Conservation (phyloP, 345 rosid genomes). For the Gossypium rotundifolium region DNA sequence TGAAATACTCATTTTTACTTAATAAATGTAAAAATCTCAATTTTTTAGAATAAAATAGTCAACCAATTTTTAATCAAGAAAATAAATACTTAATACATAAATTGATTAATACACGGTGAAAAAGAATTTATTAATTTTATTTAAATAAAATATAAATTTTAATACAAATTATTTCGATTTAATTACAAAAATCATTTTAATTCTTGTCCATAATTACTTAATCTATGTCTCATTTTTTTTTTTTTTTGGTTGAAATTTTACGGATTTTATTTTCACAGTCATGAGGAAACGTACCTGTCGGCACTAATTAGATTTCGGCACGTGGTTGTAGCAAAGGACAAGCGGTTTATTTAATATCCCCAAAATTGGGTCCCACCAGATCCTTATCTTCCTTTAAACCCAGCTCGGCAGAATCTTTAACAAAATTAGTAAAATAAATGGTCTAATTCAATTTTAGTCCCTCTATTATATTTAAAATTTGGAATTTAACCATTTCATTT, state of each 20-base stretch:
- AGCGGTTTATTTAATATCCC: background rate
- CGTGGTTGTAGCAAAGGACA: background rate
- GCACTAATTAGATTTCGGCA: background rate
- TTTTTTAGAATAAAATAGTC: rapidly evolving
- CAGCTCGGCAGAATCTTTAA: background rate
- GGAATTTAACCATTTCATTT: background rate
- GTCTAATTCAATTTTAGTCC: background rate
- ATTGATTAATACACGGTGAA: too few species aligned
- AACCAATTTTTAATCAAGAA: too few species aligned
- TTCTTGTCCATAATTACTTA: too few species aligned
- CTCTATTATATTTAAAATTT: background rate
- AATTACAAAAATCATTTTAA: too few species aligned
- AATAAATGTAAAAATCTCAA: too few species aligned
- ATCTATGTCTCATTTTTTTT: background rate
- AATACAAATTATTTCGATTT: too few species aligned
- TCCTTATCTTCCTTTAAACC: constrained; percentile 11
- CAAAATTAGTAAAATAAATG: background rate
- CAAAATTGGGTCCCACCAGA: constrained; percentile 6
- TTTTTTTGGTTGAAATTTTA: background rate
- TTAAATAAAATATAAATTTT: too few species aligned
- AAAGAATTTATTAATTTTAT: too few species aligned
- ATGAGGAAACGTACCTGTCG: background rate
- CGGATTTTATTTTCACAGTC: background rate
- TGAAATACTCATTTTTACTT: too few species aligned
- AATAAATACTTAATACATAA: too few species aligned